Evolutionary conservation across 768 basidiomycete genomes (phyloP).

Genomic region (Rhodocollybia butyracea): DNA sequence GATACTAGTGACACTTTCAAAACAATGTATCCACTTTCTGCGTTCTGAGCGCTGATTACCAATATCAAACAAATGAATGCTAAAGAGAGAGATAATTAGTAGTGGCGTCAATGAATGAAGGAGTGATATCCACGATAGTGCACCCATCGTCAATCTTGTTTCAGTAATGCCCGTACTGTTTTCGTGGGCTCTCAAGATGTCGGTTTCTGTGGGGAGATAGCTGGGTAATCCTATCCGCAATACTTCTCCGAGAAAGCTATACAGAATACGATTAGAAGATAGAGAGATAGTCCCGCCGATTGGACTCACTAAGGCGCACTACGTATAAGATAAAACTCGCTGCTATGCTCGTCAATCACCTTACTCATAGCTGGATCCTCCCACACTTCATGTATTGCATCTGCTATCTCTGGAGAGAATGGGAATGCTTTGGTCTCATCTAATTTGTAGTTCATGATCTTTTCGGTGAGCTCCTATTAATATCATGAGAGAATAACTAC

Average conservation of each 20-base stretch:
- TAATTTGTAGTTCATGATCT: constrained; percentile 24
- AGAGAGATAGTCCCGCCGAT: neutral
- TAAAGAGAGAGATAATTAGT: neutral
- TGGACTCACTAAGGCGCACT: constrained; percentile 79
- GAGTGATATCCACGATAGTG: constrained; percentile 44
- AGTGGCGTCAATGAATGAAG: neutral
- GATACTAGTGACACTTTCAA: constrained; percentile 64
- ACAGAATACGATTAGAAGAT: neutral
- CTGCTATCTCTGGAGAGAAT: constrained; percentile 41
- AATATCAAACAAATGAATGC: constrained; percentile 72
- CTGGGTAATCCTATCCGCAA: constrained; percentile 73
- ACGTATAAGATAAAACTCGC: constrained; percentile 93
- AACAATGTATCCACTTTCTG: constrained; percentile 50
- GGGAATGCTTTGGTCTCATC: constrained; percentile 44
- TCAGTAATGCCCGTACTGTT: constrained; percentile 92
- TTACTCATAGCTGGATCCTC: constrained; percentile 42
- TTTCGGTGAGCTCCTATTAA: constrained; percentile 7
- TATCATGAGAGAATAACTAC: neutral
- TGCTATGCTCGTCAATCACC: constrained; percentile 52
- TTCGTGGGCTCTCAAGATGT: constrained; percentile 80
- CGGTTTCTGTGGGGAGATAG: constrained; percentile 85
- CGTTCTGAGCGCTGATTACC: constrained; percentile 53
- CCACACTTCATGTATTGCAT: constrained; percentile 51
- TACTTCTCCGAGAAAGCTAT: constrained; percentile 83
- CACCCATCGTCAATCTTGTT: constrained; percentile 75